Conservation (phyloP, 805 yeast species). For the Metschnikowia dekortorum region DNA sequence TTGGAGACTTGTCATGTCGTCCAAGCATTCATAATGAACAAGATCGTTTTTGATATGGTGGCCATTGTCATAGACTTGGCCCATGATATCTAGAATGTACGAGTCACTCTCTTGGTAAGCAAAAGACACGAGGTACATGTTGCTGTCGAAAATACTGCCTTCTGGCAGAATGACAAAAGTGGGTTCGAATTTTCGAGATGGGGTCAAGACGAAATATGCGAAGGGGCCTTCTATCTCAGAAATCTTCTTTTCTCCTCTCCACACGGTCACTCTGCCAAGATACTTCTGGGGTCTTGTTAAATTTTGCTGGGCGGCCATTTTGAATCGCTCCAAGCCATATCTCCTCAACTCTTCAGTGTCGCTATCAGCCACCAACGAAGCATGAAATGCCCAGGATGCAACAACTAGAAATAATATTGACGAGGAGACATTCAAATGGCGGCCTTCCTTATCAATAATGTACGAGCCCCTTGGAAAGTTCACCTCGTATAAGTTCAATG, state of each 20-base stretch:
- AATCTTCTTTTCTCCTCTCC: slow-evolving; percentile 7
- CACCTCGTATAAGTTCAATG: slow-evolving; percentile 44
- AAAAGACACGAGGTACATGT: slow-evolving; percentile 46
- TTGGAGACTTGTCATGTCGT: slow-evolving; percentile 20
- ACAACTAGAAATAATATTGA: slow-evolving; percentile 54
- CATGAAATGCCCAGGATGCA: slow-evolving; percentile 82
- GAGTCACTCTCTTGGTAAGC: slow-evolving; percentile 25
- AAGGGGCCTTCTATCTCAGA: slow-evolving; percentile 28
- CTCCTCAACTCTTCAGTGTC: slow-evolving; percentile 64
- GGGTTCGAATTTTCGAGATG: slow-evolving; percentile 54
- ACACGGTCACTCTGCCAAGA: slow-evolving; percentile 34
- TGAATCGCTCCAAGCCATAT: slow-evolving; percentile 64
- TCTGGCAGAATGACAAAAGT: slow-evolving; percentile 60
- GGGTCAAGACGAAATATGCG: slow-evolving; percentile 58
- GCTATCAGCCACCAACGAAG: slow-evolving; percentile 76
- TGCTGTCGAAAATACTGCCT: slow-evolving; percentile 41
- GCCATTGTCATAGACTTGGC: slow-evolving; percentile 53
- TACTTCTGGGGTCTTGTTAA: slow-evolving; percentile 49
- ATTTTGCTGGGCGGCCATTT: slow-evolving; percentile 59
- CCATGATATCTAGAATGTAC: slow-evolving; percentile 52
- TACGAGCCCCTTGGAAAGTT: slow-evolving; percentile 36
- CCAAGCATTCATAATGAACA: slow-evolving; percentile 44
- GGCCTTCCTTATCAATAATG: slow-evolving; percentile 19
- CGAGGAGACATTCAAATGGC: slow-evolving; percentile 6
- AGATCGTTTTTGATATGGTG: slow-evolving; percentile 45